phyloP scores from a whole-genome alignment of 2,329 filamentous ascomycete genomes.

The Chaetomium strumarium region DNA sequence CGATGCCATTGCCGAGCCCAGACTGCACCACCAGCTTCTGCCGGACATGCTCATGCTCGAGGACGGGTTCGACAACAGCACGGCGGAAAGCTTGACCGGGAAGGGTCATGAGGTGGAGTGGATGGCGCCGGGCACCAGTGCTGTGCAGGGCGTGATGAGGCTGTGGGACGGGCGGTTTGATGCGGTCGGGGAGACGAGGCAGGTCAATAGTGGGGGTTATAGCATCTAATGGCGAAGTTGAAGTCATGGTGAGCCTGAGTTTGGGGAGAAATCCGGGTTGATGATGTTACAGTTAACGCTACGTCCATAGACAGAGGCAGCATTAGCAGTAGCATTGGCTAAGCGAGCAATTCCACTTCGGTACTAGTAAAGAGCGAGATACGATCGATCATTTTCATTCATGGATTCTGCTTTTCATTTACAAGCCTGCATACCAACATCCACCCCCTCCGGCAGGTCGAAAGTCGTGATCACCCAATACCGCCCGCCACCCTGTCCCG shows the following conservation, averaged over 20 bases:
- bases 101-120: slow-evolving; percentile 71
- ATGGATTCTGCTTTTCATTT: neutral
- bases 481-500: too few relatives aligned
- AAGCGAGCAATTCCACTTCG: neutral
- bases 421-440: neutral
- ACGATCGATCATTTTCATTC: neutral
- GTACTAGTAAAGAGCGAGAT: too few relatives aligned
- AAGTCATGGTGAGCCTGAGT: neutral
- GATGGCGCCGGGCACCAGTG: slow-evolving; percentile 59
- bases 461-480: too few relatives aligned
- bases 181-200: slow-evolving; percentile 76
- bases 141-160: slow-evolving; percentile 66
- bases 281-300: neutral
- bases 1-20: slow-evolving; percentile 60
- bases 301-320: neutral
- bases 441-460: neutral
- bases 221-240: slow-evolving; percentile 34
- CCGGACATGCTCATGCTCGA: slow-evolving; percentile 67
- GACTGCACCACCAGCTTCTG: slow-evolving; percentile 77
- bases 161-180: slow-evolving; percentile 64
- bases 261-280: too few relatives aligned
- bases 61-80: slow-evolving; percentile 62
- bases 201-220: slow-evolving; percentile 65
- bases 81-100: slow-evolving; percentile 58
- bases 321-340: neutral